Percentiles rank a stretch among this genome's conserved stretches.
Conservation (phyloP, 805 yeast species). For the Hanseniaspora vineae region DNA sequence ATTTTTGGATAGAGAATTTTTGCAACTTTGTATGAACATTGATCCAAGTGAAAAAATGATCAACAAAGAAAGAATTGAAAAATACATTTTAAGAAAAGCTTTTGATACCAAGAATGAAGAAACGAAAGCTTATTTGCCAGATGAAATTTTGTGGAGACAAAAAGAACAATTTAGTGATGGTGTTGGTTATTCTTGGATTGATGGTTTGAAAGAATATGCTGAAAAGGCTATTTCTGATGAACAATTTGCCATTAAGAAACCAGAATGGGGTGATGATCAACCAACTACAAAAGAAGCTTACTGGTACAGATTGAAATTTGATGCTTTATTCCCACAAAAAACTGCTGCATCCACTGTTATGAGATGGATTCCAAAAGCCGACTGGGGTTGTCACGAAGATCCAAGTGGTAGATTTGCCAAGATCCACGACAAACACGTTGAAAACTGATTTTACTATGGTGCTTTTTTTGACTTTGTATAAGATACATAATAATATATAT, state of each 20-base stretch:
- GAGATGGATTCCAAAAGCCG: conserved; percentile 99
- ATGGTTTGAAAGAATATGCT: conserved; percentile 91
- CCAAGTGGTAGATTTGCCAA: conserved; percentile 96
- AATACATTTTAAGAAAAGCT: conserved; percentile 93
- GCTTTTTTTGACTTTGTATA: too few species aligned
- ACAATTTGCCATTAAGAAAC: conserved; percentile 78
- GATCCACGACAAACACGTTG: conserved; percentile 65
- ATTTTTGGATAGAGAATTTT: conserved; percentile 87
- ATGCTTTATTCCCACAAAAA: conserved; percentile 77
- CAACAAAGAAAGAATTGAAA: conserved; percentile 73
- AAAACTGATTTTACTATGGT: conserved; percentile 12
- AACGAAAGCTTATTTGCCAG: conserved; percentile 86
- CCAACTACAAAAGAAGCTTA: conserved; percentile 98
- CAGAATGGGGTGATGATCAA: conserved; percentile 90
- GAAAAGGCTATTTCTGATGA: conserved; percentile 79
- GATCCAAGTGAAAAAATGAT: conserved; percentile 88
- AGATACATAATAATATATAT: too few species aligned
- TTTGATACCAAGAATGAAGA: conserved; percentile 78
- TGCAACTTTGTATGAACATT: conserved; percentile 87
- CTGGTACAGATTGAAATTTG: conserved; percentile 97
- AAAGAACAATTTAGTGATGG: conserved; percentile 99
- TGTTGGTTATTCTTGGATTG: conserved; percentile 99
- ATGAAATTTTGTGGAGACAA: conserved; percentile 97
- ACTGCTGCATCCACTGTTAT: conserved; percentile 94
- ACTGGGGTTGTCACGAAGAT: conserved; percentile 99